Conservation (phyloP, 1,139 yeast genomes). For the Candida sojae region DNA sequence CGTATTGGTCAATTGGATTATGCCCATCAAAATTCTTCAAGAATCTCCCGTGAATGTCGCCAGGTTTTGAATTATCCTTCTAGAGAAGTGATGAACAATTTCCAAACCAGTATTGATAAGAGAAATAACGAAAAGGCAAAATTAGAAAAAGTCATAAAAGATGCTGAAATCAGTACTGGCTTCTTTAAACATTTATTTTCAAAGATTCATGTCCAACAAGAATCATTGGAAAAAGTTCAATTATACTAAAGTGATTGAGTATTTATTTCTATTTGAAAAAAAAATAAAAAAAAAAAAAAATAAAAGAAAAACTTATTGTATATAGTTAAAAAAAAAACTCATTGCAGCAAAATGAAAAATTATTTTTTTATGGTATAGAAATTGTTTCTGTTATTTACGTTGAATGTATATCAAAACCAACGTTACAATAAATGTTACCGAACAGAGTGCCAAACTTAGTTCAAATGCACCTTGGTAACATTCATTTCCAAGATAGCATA, state of each 20-base stretch:
- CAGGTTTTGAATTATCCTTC: slow-evolving; percentile 81
- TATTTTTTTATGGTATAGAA: background rate
- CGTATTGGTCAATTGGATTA: slow-evolving; percentile 72
- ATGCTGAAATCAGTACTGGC: slow-evolving; percentile 58
- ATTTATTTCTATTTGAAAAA: too few relatives aligned
- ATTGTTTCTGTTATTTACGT: slow-evolving; percentile 16
- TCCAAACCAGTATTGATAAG: slow-evolving; percentile 70
- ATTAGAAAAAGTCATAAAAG: slow-evolving; percentile 52
- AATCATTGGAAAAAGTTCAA: slow-evolving; percentile 50
- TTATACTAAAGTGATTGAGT: slow-evolving; percentile 50
- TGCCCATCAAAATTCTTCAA: slow-evolving; percentile 71
- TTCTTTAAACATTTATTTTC: slow-evolving; percentile 48
- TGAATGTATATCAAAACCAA: slow-evolving; percentile 28
- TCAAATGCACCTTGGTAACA: slow-evolving; percentile 40
- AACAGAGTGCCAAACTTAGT: slow-evolving; percentile 28
- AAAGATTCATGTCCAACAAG: slow-evolving; percentile 40
- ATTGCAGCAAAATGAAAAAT: background rate
- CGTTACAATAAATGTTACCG: slow-evolving; percentile 22
- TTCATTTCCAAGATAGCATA: slow-evolving; percentile 38
- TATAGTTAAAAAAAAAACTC: slow-evolving; percentile 1
- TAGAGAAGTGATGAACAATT: slow-evolving; percentile 76
- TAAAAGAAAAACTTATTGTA: background rate
- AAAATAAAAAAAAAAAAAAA: slow-evolving; percentile 26
- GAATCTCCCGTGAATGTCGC: slow-evolving; percentile 81
- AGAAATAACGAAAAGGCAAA: slow-evolving; percentile 61